A percentile compares a stretch with the other conserved stretches of the same genome.
phyloP scores from a whole-genome alignment of 1,284 basidiomycete genomes.

The Leccinum solheimii region DNA sequence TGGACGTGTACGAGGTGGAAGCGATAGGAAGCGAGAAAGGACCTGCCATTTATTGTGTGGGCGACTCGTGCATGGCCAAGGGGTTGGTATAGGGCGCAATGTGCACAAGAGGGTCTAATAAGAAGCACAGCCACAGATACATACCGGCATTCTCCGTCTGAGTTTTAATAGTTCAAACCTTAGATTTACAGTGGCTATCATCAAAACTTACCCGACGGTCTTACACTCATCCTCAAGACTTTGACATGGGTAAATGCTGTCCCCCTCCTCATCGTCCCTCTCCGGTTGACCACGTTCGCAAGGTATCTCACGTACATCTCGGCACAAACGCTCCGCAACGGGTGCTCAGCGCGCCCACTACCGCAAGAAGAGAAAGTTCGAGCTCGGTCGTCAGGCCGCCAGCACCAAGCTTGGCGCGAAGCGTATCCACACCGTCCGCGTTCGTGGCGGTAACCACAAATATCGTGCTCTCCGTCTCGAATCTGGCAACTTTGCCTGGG shows the following conservation, averaged over 20 bases:
- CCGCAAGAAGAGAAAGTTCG: slow-evolving; percentile 99
- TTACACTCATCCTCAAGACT: slow-evolving; percentile 37
- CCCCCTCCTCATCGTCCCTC: not conserved
- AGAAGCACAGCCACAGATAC: slow-evolving; percentile 9
- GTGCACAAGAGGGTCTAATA: not conserved
- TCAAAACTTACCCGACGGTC: slow-evolving; percentile 21
- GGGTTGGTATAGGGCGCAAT: slow-evolving; percentile 18
- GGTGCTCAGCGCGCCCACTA: slow-evolving; percentile 94
- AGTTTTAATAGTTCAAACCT: slow-evolving; percentile 27
- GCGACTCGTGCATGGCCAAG: slow-evolving; percentile 21
- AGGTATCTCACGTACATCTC: slow-evolving; percentile 94
- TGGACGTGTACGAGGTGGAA: slow-evolving; percentile 26
- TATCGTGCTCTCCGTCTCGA: slow-evolving; percentile 94
- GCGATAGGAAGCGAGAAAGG: slow-evolving; percentile 29
- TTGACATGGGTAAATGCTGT: slow-evolving; percentile 57
- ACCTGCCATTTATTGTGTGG: slow-evolving; percentile 22
- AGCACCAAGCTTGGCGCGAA: slow-evolving; percentile 94
- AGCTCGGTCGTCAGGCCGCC: slow-evolving; percentile 94
- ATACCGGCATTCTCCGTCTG: slow-evolving; percentile 30
- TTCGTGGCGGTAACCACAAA: slow-evolving; percentile 92
- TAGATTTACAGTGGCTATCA: slow-evolving; percentile 37
- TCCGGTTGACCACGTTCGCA: slow-evolving; percentile 13
- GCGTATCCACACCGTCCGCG: slow-evolving; percentile 90
- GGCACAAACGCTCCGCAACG: slow-evolving; percentile 92
- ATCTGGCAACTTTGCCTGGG: slow-evolving; percentile 96